Conservation (phyloP, 129 eudicot genomes). For the Logfia minima region DNA sequence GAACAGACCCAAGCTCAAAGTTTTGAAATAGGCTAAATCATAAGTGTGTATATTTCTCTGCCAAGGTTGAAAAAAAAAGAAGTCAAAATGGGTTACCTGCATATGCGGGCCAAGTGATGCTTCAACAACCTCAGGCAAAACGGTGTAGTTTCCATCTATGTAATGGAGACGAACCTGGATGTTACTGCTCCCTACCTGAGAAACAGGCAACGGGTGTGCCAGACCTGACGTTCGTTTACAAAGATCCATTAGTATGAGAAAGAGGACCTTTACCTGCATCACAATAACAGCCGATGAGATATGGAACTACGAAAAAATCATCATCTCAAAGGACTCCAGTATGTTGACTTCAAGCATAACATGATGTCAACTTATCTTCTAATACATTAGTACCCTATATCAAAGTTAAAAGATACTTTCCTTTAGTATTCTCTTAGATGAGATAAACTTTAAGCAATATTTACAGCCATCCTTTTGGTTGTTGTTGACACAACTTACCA, state of each 20-base stretch:
- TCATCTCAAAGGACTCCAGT: background rate
- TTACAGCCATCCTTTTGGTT: background rate
- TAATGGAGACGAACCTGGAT: conserved; percentile 95
- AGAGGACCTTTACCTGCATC: conserved; percentile 89
- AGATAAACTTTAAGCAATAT: background rate
- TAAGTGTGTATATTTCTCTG: conserved; percentile 14
- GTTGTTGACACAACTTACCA: conserved; percentile 4
- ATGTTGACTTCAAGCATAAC: background rate
- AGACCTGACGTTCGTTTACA: conserved; percentile 83
- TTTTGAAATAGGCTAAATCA: conserved; percentile 1
- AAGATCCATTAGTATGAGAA: conserved; percentile 92
- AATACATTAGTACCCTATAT: background rate
- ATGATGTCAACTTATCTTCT: background rate
- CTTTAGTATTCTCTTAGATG: background rate
- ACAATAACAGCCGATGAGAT: conserved; percentile 12
- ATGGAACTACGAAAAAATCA: background rate
- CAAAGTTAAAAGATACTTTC: background rate
- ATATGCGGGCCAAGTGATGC: conserved; percentile 99
- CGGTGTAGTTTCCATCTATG: conserved; percentile 97
- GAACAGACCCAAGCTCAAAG: background rate
- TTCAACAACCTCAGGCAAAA: conserved; percentile 92
- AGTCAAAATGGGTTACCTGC: conserved; percentile 57
- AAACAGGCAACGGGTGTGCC: conserved; percentile 80
- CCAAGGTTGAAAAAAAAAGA: background rate
- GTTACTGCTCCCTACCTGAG: conserved; percentile 91